A percentile compares a stretch with the other conserved stretches of the same genome.
Evolutionary conservation across 2,329 filamentous ascomycete genomes (phyloP).

Genomic region (Hypoxylon sp.): DNA sequence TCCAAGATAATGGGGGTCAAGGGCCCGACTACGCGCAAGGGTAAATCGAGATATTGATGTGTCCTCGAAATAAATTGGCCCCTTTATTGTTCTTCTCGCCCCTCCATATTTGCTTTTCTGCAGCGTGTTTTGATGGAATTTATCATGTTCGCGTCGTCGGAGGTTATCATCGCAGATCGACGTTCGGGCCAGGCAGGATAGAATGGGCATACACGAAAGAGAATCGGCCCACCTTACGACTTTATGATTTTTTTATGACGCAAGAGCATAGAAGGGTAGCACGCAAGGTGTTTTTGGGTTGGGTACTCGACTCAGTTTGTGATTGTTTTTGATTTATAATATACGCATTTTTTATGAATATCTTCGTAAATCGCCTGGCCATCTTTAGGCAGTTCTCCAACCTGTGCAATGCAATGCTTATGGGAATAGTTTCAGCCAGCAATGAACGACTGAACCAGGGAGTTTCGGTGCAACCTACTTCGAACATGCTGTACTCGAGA

Average conservation of each 20-base stretch:
- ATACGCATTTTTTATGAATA: neutral
- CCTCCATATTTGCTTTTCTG: too few species aligned
- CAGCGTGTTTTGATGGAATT: neutral
- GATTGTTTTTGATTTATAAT: neutral
- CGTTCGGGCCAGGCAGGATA: constrained; percentile 3
- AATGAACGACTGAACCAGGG: neutral
- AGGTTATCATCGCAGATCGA: constrained; percentile 6
- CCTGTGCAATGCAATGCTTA: neutral
- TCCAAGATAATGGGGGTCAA: constrained; percentile 51
- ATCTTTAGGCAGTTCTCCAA: neutral
- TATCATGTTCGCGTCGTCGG: neutral
- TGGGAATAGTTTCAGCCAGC: neutral
- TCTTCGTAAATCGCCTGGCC: neutral
- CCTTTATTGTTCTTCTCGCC: neutral
- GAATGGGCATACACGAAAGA: neutral
- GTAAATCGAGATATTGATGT: constrained; percentile 38
- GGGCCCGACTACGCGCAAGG: constrained; percentile 31
- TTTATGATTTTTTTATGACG: constrained; percentile 20
- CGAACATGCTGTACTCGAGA: too few species aligned
- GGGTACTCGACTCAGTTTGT: constrained; percentile 9
- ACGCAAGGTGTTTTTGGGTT: constrained; percentile 24
- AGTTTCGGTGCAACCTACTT: too few species aligned
- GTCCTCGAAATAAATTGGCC: neutral
- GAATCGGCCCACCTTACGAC: constrained; percentile 13
- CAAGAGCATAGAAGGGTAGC: constrained; percentile 25